Evolutionary conservation across 2,329 filamentous ascomycete genomes (phyloP).

Genomic region (Ophiocordyceps unilateralis): DNA sequence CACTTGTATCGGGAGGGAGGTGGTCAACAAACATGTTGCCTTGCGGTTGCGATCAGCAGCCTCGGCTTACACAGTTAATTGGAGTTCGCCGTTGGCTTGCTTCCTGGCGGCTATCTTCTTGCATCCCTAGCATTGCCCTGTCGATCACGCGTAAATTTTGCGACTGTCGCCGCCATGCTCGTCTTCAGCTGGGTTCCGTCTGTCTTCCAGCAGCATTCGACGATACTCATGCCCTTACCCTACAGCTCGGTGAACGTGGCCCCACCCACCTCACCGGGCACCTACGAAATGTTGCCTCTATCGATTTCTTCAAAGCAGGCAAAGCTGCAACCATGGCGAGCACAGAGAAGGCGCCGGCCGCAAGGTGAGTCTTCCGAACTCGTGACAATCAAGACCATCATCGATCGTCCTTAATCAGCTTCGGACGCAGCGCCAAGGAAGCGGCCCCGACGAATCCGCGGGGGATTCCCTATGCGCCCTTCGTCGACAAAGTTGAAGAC

Average conservation of each 20-base stretch:
- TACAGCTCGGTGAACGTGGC: conserved; percentile 4
- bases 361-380: conserved; percentile 12
- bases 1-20: no score
- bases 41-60: background rate
- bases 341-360: conserved; percentile 19
- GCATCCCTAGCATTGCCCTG: no score
- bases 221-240: background rate
- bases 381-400: background rate
- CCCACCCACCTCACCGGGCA: conserved; percentile 7
- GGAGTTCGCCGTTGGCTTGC: background rate
- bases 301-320: conserved; percentile 1
- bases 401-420: background rate
- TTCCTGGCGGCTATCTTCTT: no score
- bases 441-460: conserved; percentile 53
- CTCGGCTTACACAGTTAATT: no score
- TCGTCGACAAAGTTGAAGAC: conserved; percentile 78
- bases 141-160: no score
- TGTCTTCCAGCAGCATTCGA: background rate
- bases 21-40: no score
- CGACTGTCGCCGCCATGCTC: background rate
- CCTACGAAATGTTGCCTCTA: conserved; percentile 13
- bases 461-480: conserved; percentile 69
- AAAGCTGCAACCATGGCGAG: conserved; percentile 18
- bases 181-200: background rate
- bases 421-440: conserved; percentile 19